Evolutionary conservation across 257 asterid genomes (phyloP), one percentile per base, ranked within the genome.

Genomic region (Penstemon barbatus): DNA sequence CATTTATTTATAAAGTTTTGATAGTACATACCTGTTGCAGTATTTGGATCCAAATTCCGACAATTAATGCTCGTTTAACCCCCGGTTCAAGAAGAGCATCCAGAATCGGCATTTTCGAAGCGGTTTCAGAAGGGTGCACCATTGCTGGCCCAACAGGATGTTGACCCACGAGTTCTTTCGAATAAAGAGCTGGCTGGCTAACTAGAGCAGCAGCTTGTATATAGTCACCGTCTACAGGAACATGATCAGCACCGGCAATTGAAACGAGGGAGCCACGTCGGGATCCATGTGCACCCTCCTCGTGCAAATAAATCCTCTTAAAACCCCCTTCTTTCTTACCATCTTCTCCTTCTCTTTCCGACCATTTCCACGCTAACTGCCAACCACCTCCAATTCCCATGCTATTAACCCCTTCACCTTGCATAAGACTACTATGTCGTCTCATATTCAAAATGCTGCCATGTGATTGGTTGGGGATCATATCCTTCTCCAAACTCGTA

Each of bases 311-410:
- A 5, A 86, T 78, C 69, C 96, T 86, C 66, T 79, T 78, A 57
- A 86, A 83, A n/a, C 82, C 77, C 7, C 86, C 87, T 48, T 73
- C 76, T 37, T 60, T 76, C 7, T 76, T 73, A 66, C 78, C 85
- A 66, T 80, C 82, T 56, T 69, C 49, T 38, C 81, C 69, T 49
- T 81, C 78, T 39, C 74, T 75, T 65, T 84, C 88, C 36, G 69
- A 62, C 84, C 86, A 80, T 61, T 85, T 85, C 88, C 87, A 85
- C 3, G 91, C 93, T 67, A 88, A 89, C 75, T 88, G 93, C 96
- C 96, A 88, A 64, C 93, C 96, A 19, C 93, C 80, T 8, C 96
- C 96, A 39, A 88, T 86, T 63, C 84, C 86, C 3, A 71, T 71
- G 65, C 77, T 66, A 41, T 77, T 80, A 5, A 58, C 77, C 48